Conservation (phyloP, 148 eudicot species). For the Mesembryanthemum crystallinum region DNA sequence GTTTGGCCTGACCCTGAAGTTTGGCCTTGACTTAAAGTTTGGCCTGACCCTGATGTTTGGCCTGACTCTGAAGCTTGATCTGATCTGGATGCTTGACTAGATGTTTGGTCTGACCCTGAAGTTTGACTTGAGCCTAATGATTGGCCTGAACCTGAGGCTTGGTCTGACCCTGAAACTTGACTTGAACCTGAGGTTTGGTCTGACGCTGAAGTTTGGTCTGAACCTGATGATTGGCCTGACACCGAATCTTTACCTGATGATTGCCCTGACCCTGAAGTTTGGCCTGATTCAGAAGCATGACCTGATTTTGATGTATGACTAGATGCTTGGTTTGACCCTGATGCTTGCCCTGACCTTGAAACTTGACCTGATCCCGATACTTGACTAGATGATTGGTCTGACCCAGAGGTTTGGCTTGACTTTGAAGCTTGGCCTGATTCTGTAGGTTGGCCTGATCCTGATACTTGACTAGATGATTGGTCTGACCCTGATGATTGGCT, state of each 20-base stretch:
- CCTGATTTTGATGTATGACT: not conserved
- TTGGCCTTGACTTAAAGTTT: not conserved
- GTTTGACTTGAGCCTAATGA: no score
- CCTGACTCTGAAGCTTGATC: no score
- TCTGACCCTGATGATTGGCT: no score
- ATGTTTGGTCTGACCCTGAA: no score
- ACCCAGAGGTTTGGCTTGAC: not conserved
- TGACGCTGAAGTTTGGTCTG: no score
- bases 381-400: not conserved
- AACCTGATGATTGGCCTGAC: no score
- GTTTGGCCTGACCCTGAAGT: conserved; percentile 7
- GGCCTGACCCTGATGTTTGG: no score
- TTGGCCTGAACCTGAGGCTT: not conserved
- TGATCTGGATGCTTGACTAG: no score
- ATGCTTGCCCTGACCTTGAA: not conserved
- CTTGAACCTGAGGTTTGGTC: no score
- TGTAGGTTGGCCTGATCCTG: no score
- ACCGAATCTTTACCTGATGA: not conserved
- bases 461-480: not conserved
- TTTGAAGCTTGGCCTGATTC: no score
- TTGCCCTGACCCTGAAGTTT: not conserved
- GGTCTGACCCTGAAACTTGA: not conserved
- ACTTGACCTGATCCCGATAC: not conserved
- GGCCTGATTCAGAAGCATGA: not conserved
- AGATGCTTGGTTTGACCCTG: not conserved